phyloP scores from a whole-genome alignment of 805 yeast species.

The Scheffersomyces coipomensis region DNA sequence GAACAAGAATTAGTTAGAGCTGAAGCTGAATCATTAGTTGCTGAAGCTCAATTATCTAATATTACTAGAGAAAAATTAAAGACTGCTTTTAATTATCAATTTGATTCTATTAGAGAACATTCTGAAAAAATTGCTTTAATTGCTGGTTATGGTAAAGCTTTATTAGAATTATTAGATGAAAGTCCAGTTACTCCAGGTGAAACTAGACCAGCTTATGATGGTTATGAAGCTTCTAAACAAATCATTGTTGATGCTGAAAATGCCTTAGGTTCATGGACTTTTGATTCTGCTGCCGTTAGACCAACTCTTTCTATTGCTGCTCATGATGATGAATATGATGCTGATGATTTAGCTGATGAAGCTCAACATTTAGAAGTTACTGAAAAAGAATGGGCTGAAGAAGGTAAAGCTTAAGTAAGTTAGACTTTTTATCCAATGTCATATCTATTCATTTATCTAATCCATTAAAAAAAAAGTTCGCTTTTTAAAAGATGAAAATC shows the following conservation, averaged over 20 bases:
- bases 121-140: conserved; percentile 95
- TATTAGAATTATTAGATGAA: conserved; percentile 93
- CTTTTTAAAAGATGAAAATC: no score
- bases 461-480: no score
- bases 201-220: conserved; percentile 97
- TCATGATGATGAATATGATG: conserved; percentile 56
- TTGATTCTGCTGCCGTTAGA: conserved; percentile 92
- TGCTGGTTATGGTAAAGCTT: conserved; percentile 98
- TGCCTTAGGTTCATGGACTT: conserved; percentile 94
- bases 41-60: conserved; percentile 97
- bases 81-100: conserved; percentile 96
- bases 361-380: conserved; percentile 49
- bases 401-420: conserved; percentile 20
- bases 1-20: conserved; percentile 99
- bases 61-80: conserved; percentile 97
- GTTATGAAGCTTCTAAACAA: conserved; percentile 97
- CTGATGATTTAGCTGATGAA: conserved; percentile 42
- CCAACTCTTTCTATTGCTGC: conserved; percentile 79
- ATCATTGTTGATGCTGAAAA: conserved; percentile 95
- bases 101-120: conserved; percentile 91
- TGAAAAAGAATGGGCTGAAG: conserved; percentile 48
- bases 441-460: no score
- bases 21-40: conserved; percentile 97
- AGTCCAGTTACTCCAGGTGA: conserved; percentile 99
- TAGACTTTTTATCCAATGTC: background rate